phyloP scores from a whole-genome alignment of 768 basidiomycete species.

The Boletus coccyginus region DNA sequence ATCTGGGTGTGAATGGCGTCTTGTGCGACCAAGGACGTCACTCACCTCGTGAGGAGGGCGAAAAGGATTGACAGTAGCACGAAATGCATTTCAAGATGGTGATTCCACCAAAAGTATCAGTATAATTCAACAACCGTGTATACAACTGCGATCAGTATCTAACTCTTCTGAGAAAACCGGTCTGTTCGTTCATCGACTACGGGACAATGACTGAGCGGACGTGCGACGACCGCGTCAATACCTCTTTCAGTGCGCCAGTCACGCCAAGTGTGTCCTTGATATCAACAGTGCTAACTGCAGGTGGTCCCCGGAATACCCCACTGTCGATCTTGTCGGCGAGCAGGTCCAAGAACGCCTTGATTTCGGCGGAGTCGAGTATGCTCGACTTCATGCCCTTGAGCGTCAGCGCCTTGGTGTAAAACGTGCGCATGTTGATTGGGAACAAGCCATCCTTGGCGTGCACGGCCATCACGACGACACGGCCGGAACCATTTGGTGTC shows the following conservation, averaged over 20 bases:
- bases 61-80: not conserved
- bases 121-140: not conserved
- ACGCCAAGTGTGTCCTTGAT: slow-evolving; percentile 21
- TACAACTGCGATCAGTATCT: not conserved
- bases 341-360: slow-evolving; percentile 29
- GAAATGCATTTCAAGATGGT: not conserved
- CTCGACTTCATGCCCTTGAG: slow-evolving; percentile 33
- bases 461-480: slow-evolving; percentile 35
- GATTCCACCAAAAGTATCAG: not conserved
- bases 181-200: not conserved
- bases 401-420: slow-evolving; percentile 31
- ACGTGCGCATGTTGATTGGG: slow-evolving; percentile 29
- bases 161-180: not conserved
- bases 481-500: slow-evolving; percentile 31
- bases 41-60: not conserved
- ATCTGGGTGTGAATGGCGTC: not conserved
- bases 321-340: slow-evolving; percentile 30
- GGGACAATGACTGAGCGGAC: slow-evolving; percentile 31
- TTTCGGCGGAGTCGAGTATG: slow-evolving; percentile 17
- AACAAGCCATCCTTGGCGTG: slow-evolving; percentile 33
- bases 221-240: slow-evolving; percentile 28
- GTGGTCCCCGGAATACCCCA: slow-evolving; percentile 28
- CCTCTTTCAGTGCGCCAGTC: slow-evolving; percentile 19
- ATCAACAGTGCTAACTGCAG: slow-evolving; percentile 19
- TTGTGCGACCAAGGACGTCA: not conserved